Base-by-base conservation (phyloP, 148 eudicot species). In the Bassia scoparia region DNA sequence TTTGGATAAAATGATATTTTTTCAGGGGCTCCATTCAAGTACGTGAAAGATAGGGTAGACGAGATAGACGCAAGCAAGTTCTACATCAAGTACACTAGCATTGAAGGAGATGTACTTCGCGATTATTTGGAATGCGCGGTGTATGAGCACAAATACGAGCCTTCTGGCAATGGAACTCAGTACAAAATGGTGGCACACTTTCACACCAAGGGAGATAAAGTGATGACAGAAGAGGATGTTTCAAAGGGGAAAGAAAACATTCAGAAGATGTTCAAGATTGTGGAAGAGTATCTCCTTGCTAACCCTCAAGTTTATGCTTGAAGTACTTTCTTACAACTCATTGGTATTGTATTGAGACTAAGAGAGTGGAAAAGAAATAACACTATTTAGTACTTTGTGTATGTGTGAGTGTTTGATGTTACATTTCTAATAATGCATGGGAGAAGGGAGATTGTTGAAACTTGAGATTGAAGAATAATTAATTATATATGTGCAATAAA, bases 241-340 rank as follows among this genome's bases (percentile, higher is more conserved):
- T 43, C 67, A 29, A 12, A 26, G 70, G 82, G 76, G 14, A 65
- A 64, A 21, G 79, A 34, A 43, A 70, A 64, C 38, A 64, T 70
- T 46, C 44, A 53, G 43, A 60, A 50, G 24, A 43, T 75, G 71
- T 69, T 43, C 41, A 63, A 75, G 67, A 58, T 26, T 26, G 82
- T 70, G 37, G 79, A 75, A 37, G 76, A 58, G 31, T 65, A 80
- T 60, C 76, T 80, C 76, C 7, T 63, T 33, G 76, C 79, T 66
- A 70, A 75, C 62, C 82, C 82, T 26, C 37, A 63, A 13, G 68
- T 54, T 23, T 80, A 65, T 46, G 82, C 82, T 70, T 74, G 37
- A 69, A 53, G 14, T 53, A 41, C 44, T 41, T 41, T 7, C 7
- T 41, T 12, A 8, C 1, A 41, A 3, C 12, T 41, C 46, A 41